Conservation (phyloP, 1,284 basidiomycete species). For the Neolentinus lepideus region DNA sequence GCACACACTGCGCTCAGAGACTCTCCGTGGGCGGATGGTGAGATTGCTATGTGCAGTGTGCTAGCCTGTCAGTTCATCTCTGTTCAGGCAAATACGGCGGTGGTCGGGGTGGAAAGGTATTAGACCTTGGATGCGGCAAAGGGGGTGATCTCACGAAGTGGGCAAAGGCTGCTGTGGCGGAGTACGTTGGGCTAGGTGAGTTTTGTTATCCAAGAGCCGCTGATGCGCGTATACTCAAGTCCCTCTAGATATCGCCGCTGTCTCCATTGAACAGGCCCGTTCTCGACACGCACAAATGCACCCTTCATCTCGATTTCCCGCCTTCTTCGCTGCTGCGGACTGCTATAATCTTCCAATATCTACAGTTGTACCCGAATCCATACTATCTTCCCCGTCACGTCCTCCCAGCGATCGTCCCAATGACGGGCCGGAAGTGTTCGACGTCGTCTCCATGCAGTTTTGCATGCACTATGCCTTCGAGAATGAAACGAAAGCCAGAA, state of each 20-base stretch:
- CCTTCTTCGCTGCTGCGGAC: slow-evolving; percentile 82
- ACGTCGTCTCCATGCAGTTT: slow-evolving; percentile 97
- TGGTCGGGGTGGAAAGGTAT: slow-evolving; percentile 59
- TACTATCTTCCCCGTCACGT: slow-evolving; percentile 30
- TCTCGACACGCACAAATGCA: slow-evolving; percentile 54
- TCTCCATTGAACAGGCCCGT: slow-evolving; percentile 89
- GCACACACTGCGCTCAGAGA: slow-evolving; percentile 54
- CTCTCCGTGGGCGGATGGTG: slow-evolving; percentile 16
- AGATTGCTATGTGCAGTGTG: not conserved
- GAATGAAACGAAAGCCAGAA: slow-evolving; percentile 74
- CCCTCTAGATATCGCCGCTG: slow-evolving; percentile 76
- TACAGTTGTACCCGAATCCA: slow-evolving; percentile 47
- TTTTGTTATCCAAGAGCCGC: slow-evolving; percentile 9
- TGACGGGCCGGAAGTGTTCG: slow-evolving; percentile 41
- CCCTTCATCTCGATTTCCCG: slow-evolving; percentile 55
- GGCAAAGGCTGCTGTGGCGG: slow-evolving; percentile 79
- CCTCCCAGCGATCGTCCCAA: slow-evolving; percentile 23
- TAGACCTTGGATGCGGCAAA: slow-evolving; percentile 98
- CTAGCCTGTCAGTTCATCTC: not conserved
- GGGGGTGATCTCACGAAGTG: slow-evolving; percentile 97
- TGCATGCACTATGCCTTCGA: slow-evolving; percentile 99
- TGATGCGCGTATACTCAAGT: not conserved
- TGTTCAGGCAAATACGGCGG: slow-evolving; percentile 17
- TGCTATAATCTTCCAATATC: slow-evolving; percentile 77
- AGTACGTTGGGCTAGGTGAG: slow-evolving; percentile 81